These are phyloP conservation scores for Mytilinidion resinicola DNA, from an alignment of 495 filamentous ascomycete species.

Conservation along the genomic window DNA sequence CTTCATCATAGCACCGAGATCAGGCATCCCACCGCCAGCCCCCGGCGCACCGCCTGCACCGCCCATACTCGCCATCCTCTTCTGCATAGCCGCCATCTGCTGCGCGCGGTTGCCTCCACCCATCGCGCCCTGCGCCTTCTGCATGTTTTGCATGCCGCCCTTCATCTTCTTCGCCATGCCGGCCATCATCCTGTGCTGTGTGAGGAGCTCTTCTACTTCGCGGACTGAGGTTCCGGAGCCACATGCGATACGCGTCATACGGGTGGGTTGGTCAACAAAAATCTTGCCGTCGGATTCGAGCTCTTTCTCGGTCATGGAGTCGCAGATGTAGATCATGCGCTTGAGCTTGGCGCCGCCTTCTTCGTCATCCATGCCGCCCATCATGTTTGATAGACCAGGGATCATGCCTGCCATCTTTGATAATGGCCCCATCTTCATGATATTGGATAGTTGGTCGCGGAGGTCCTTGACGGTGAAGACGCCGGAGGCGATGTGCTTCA, in stretches of 20 bases:
- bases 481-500: conserved; percentile 95
- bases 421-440: conserved; percentile 99
- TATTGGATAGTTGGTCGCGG: conserved; percentile 89
- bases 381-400: conserved; percentile 84
- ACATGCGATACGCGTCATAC: conserved; percentile 86
- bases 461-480: conserved; percentile 95
- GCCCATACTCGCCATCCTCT: conserved; percentile 86
- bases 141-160: conserved; percentile 93
- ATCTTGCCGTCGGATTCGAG: conserved; percentile 91
- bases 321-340: conserved; percentile 98
- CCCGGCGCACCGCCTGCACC: conserved; percentile 48
- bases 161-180: conserved; percentile 99
- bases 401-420: conserved; percentile 99
- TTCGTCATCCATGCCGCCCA: conserved; percentile 93
- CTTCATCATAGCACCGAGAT: conserved; percentile 80
- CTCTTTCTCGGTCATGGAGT: conserved; percentile 93
- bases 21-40: conserved; percentile 44
- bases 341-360: conserved; percentile 87
- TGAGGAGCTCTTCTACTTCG: conserved; percentile 95
- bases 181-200: conserved; percentile 97
- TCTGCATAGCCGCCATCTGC: conserved; percentile 97
- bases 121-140: conserved; percentile 84
- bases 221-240: conserved; percentile 87
- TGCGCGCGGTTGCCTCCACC: conserved; percentile 81
- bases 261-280: conserved; percentile 85